A percentile compares a stretch with the other conserved stretches of the same genome.
These are phyloP conservation scores for Venturia aucupariae DNA, from an alignment of 2,329 filamentous ascomycete species.

Conservation along the genomic window DNA sequence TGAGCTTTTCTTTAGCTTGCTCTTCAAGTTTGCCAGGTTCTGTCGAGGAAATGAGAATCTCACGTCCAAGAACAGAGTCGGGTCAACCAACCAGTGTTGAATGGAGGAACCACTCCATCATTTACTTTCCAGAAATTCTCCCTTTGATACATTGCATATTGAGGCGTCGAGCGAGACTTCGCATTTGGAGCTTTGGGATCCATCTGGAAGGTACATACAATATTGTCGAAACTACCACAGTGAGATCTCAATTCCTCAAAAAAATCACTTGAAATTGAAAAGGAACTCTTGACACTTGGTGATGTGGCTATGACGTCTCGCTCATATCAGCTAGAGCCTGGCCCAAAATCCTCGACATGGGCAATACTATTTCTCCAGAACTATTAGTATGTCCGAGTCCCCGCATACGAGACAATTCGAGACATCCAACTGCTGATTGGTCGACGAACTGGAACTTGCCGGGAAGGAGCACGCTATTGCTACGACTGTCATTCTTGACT, in stretches of 20 bases:
- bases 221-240: too few species aligned
- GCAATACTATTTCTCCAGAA: neutral
- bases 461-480: too few species aligned
- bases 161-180: constrained; percentile 39
- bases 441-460: neutral
- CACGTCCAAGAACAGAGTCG: neutral
- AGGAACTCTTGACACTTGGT: too few species aligned
- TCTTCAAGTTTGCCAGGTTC: constrained; percentile 52
- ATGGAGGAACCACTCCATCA: constrained; percentile 39
- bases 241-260: too few species aligned
- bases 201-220: neutral
- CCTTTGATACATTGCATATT: constrained; percentile 47
- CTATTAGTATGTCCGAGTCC: neutral
- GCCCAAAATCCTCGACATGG: neutral
- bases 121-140: constrained; percentile 48
- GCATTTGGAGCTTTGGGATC: constrained; percentile 46
- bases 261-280: too few species aligned
- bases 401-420: neutral
- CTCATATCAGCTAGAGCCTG: neutral
- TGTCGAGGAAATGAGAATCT: constrained; percentile 18
- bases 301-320: constrained; percentile 5
- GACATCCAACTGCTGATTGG: neutral
- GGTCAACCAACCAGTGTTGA: constrained; percentile 40
- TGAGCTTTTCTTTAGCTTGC: constrained; percentile 46
- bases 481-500: too few species aligned